Percentiles rank a stretch among this genome's conserved stretches.
Evolutionary conservation across 345 rosid genomes (phyloP).

Genomic region (Eutrema heterophyllum): DNA sequence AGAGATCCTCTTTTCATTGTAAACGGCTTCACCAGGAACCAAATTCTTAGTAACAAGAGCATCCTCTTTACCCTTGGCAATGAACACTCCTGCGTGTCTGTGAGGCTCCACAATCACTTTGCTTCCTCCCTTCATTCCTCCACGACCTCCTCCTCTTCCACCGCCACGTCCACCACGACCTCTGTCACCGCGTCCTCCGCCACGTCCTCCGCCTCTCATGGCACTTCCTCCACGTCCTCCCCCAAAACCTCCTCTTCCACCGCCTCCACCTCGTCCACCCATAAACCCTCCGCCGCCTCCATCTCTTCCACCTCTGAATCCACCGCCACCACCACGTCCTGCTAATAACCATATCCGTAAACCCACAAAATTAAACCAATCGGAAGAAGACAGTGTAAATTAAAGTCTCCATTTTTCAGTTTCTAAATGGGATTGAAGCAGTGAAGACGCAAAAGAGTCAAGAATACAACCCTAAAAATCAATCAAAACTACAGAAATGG

Average conservation of each 20-base stretch:
- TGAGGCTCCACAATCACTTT: conserved; percentile 80
- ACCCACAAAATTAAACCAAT: not conserved
- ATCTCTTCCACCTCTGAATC: too few relatives aligned
- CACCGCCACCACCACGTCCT: conserved; percentile 3
- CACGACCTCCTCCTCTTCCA: conserved; percentile 45
- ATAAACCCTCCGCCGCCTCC: not conserved
- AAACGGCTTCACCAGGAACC: conserved; percentile 85
- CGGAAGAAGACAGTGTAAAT: not conserved
- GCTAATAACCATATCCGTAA: not conserved
- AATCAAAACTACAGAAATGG: not conserved
- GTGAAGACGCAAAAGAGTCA: not conserved
- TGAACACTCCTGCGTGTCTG: conserved; percentile 76
- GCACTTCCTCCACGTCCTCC: conserved; percentile 38
- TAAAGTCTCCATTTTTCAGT: not conserved
- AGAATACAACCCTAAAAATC: not conserved
- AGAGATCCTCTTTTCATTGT: conserved; percentile 75
- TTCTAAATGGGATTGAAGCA: not conserved
- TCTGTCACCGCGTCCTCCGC: conserved; percentile 8
- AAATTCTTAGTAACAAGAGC: conserved; percentile 89
- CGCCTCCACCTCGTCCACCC: conserved; percentile 40
- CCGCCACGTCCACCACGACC: not conserved
- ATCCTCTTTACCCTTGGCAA: conserved; percentile 89
- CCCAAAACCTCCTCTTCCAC: conserved; percentile 11
- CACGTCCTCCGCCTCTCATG: conserved; percentile 47
- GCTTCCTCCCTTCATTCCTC: conserved; percentile 90